These are phyloP conservation scores for Gossypium thurberi DNA, from an alignment of 345 rosid genomes.

Conservation along the genomic window DNA sequence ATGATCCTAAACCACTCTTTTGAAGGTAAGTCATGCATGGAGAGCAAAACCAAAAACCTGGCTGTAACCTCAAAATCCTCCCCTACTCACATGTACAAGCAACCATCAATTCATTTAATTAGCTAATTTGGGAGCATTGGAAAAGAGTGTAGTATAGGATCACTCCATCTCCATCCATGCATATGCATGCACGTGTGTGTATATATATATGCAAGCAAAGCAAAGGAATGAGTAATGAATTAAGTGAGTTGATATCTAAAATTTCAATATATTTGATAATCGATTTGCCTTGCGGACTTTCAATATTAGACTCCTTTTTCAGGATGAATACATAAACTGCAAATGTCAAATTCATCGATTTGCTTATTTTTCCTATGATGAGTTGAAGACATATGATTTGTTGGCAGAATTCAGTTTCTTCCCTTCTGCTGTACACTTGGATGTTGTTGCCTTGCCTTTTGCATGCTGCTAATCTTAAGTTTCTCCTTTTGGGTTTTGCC, in stretches of 20 bases:
- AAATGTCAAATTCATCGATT: not conserved
- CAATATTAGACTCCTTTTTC: not conserved
- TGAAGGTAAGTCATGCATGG: too few species aligned
- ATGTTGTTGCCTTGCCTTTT: not conserved
- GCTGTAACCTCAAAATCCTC: too few species aligned
- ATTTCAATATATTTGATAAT: not conserved
- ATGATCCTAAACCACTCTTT: too few species aligned
- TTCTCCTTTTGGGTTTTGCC: not conserved
- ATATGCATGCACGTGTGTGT: too few species aligned
- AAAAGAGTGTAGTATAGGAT: too few species aligned
- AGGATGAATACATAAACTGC: not conserved
- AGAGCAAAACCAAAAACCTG: too few species aligned
- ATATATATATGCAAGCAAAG: not conserved
- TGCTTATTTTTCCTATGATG: not conserved
- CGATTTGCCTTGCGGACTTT: slow-evolving; percentile 20
- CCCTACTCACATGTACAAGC: too few species aligned
- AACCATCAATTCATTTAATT: too few species aligned
- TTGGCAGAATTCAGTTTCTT: too few species aligned
- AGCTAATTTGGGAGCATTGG: too few species aligned
- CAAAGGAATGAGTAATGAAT: not conserved
- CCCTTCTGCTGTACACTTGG: slow-evolving; percentile 18
- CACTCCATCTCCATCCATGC: too few species aligned
- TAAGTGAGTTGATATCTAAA: not conserved
- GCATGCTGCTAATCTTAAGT: not conserved
- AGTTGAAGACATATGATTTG: not conserved